Evolutionary conservation across 192 early-diverging fungal genomes (phyloP).

Genomic region (Entomortierella beljakovae): DNA sequence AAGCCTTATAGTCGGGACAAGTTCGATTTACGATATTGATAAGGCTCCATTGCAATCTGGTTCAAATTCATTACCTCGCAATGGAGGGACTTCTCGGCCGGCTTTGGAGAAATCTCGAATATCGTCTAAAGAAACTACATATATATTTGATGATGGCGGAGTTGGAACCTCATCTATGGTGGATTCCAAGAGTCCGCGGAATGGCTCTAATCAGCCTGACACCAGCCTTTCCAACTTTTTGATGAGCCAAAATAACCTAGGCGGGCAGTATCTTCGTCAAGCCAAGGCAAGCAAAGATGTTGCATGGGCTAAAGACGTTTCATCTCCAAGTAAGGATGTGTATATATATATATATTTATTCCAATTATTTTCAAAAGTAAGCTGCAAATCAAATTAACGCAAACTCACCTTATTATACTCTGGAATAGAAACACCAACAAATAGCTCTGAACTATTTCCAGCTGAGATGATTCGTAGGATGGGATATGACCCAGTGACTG

Average conservation of each 20-base stretch:
- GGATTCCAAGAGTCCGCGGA: slow-evolving; percentile 17
- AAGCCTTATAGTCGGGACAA: slow-evolving; percentile 42
- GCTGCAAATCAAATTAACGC: too few relatives aligned
- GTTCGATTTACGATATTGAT: slow-evolving; percentile 45
- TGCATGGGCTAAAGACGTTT: slow-evolving; percentile 41
- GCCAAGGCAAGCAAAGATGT: slow-evolving; percentile 44
- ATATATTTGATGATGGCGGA: slow-evolving; percentile 43
- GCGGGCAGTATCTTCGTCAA: slow-evolving; percentile 40
- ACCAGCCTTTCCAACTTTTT: slow-evolving; percentile 26
- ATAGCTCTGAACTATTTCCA: slow-evolving; percentile 27
- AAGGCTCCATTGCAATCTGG: slow-evolving; percentile 1
- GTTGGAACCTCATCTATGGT: slow-evolving; percentile 24
- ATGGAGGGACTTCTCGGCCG: neutral
- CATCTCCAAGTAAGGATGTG: slow-evolving; percentile 38
- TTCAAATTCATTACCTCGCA: neutral
- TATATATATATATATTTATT: neutral
- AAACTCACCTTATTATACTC: too few relatives aligned
- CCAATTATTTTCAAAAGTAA: neutral
- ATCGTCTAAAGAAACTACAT: slow-evolving; percentile 31
- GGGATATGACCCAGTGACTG: slow-evolving; percentile 48
- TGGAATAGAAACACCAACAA: slow-evolving; percentile 37
- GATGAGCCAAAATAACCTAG: slow-evolving; percentile 52
- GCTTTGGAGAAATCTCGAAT: neutral
- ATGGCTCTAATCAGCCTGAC: slow-evolving; percentile 3
- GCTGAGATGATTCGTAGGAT: slow-evolving; percentile 49